phyloP scores from a whole-genome alignment of 208 protist species.

The Trichomonas gallinae region DNA sequence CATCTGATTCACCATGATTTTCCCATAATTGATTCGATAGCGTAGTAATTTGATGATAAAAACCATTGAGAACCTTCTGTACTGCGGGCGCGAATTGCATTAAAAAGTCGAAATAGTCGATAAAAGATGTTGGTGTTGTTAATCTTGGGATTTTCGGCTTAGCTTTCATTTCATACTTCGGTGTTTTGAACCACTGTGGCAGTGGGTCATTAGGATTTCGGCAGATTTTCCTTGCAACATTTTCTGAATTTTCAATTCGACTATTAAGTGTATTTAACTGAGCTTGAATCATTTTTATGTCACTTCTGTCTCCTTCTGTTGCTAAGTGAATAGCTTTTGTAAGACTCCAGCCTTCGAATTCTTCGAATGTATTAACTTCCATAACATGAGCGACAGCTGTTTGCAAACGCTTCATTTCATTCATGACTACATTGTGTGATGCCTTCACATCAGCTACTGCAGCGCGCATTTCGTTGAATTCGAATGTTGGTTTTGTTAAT shows the following conservation, averaged over 20 bases:
- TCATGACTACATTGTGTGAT: neutral
- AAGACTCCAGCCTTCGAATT: neutral
- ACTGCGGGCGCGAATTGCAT: neutral
- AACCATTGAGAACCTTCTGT: neutral
- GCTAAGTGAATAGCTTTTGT: neutral
- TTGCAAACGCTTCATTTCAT: neutral
- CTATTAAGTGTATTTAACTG: neutral
- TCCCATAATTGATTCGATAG: neutral
- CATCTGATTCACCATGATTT: neutral
- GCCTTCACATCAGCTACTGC: neutral
- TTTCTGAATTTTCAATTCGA: neutral
- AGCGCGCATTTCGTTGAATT: neutral
- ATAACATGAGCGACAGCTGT: neutral
- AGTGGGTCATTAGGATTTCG: neutral
- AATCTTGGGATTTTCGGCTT: neutral
- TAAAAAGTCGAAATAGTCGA: neutral
- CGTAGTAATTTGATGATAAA: neutral
- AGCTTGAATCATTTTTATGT: neutral
- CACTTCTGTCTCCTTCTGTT: neutral
- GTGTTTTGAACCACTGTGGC: neutral
- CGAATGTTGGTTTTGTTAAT: neutral
- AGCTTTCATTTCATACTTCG: no score
- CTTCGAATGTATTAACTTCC: neutral
- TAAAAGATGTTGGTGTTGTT: neutral
- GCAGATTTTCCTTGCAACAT: neutral